A percentile compares a stretch with the other conserved stretches of the same genome.
These are phyloP conservation scores for Cerrena zonata DNA, from an alignment of 1,284 basidiomycete genomes.

Conservation along the genomic window DNA sequence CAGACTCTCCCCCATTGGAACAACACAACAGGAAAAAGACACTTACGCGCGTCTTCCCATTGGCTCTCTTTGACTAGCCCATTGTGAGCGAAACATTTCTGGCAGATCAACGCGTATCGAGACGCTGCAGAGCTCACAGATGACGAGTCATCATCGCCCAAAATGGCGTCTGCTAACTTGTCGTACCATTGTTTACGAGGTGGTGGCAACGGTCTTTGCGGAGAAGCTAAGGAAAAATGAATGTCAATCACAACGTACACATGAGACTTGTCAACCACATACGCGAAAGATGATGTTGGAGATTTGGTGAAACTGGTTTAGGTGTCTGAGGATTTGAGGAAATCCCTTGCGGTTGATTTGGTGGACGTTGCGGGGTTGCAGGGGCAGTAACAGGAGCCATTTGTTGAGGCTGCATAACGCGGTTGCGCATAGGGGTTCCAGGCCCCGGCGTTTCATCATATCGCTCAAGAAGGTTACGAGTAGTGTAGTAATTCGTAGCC, in stretches of 20 bases:
- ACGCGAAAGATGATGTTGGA: slow-evolving; percentile 39
- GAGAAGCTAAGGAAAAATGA: slow-evolving; percentile 24
- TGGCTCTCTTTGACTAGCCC: slow-evolving; percentile 85
- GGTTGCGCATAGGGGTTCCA: slow-evolving; percentile 32
- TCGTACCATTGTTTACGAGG: slow-evolving; percentile 83
- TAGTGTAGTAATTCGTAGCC: slow-evolving; percentile 92
- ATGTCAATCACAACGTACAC: background rate
- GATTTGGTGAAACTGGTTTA: slow-evolving; percentile 18
- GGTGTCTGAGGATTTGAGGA: slow-evolving; percentile 20
- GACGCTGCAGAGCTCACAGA: slow-evolving; percentile 41
- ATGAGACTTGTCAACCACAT: slow-evolving; percentile 20
- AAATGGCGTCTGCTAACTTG: slow-evolving; percentile 77
- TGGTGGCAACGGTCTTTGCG: slow-evolving; percentile 43
- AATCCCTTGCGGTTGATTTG: slow-evolving; percentile 4
- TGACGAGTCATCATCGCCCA: slow-evolving; percentile 73
- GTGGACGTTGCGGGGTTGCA: slow-evolving; percentile 23
- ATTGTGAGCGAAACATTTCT: slow-evolving; percentile 89
- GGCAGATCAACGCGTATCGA: slow-evolving; percentile 92
- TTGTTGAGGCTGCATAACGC: background rate
- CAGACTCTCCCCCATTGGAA: background rate
- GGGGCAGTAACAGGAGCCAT: slow-evolving; percentile 13
- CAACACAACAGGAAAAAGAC: background rate
- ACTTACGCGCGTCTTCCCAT: slow-evolving; percentile 86
- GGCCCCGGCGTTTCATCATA: slow-evolving; percentile 63
- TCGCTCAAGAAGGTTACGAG: slow-evolving; percentile 82